A percentile compares a stretch with the other conserved stretches of the same genome.
Conservation (phyloP, 352 stramenopile genomes). For the Phytopythium boreale region DNA sequence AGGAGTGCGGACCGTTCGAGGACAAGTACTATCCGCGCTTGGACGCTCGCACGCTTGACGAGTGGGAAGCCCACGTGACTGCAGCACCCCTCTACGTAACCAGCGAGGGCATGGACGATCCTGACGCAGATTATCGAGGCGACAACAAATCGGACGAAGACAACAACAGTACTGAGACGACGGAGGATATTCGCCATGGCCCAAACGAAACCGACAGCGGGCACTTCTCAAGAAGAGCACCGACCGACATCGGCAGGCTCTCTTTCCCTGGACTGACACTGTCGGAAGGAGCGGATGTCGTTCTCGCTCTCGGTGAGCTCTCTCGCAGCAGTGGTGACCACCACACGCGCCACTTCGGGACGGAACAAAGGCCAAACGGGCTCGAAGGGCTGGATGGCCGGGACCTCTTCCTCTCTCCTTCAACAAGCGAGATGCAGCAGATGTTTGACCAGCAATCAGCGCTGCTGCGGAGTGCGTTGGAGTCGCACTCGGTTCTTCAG, state of each 20-base stretch:
- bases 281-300: slow-evolving; percentile 76
- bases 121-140: not conserved
- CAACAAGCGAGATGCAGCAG: slow-evolving; percentile 83
- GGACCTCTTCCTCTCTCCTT: slow-evolving; percentile 82
- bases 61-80: slow-evolving; percentile 78
- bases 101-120: slow-evolving; percentile 48
- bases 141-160: slow-evolving; percentile 10
- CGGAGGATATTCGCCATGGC: not conserved
- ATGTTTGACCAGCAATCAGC: slow-evolving; percentile 87
- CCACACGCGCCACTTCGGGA: slow-evolving; percentile 40
- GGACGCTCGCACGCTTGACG: slow-evolving; percentile 60
- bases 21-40: slow-evolving; percentile 58
- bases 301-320: slow-evolving; percentile 60
- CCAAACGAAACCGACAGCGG: not conserved
- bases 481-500: slow-evolving; percentile 72
- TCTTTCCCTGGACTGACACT: slow-evolving; percentile 51
- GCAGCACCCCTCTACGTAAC: slow-evolving; percentile 64
- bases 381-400: slow-evolving; percentile 57
- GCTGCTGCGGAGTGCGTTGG: slow-evolving; percentile 61
- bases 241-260: slow-evolving; percentile 5
- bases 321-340: slow-evolving; percentile 27
- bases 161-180: slow-evolving; percentile 12
- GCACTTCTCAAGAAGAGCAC: not conserved
- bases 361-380: slow-evolving; percentile 33
- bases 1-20: slow-evolving; percentile 72